Evolutionary conservation across 2,329 filamentous ascomycete species (phyloP), one percentile per base, ranked within the genome.

Genomic region (Fusarium bulbicola): DNA sequence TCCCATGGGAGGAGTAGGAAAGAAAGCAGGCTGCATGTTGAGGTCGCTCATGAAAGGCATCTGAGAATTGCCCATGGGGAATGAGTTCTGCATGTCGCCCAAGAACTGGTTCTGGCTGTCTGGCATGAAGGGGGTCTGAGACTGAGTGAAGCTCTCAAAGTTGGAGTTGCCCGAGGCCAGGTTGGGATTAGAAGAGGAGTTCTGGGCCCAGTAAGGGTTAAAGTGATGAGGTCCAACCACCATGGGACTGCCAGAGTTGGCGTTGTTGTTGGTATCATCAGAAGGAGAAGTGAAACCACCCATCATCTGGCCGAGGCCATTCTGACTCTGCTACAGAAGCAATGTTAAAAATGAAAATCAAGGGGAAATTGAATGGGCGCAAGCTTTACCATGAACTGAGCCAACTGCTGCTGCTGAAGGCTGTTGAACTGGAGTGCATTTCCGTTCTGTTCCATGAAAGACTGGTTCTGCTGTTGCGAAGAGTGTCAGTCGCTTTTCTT

Each of bases 401-500:
- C 11, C 18, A 26, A n/a, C 40, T 37, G 53, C 42, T 62, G 63
- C 50, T 61, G 45, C 26, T 53, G 62, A 12, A 36, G 18, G 36
- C 21, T 45, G 49, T 39, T 34, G 32, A 46, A 21, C 34, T 61
- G 63, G 16, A 28, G 36, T 20, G 43, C 39, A 36, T 49, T 40
- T 12, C 11, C 39, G 36, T 32, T 54, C 53, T 50, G 46, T 7
- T 24, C 49, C 49, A 20, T 12, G 26, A 49, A 36, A 36, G 20
- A 9, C 30, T 24, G 26, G n/a, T 28, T 40, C 30, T 50, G 24
- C 32, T 64, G 37, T 37, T 68, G 34, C 10, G 15, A 58, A 46
- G 26, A 52, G 20, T 37, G 45, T 72, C 26, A 65, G 69, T 56
- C 37, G 14, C 15, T 58, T 67, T 57, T 63, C 46, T 47, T 52